These are phyloP conservation scores for Lepidium aucheri DNA, from an alignment of 345 rosid genomes.

Conservation along the genomic window DNA sequence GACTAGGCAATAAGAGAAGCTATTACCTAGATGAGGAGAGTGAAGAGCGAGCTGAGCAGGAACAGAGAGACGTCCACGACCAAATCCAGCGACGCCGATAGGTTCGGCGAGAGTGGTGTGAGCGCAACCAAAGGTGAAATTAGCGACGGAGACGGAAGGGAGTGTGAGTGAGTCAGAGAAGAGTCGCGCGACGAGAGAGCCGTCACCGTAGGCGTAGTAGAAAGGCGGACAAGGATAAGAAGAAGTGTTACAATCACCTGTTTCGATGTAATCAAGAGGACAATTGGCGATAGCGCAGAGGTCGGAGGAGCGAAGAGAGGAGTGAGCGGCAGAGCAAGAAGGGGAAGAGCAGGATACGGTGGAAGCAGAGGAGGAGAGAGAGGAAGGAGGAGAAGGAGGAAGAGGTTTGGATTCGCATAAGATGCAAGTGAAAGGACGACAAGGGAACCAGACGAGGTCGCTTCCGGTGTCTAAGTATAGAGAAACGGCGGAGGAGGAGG, in stretches of 20 bases:
- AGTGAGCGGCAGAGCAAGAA: conserved; percentile 80
- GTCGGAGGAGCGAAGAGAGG: conserved; percentile 57
- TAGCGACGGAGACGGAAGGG: conserved; percentile 35
- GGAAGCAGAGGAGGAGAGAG: conserved; percentile 42
- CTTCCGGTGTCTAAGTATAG: conserved; percentile 95
- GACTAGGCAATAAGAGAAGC: conserved; percentile 78
- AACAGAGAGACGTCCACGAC: conserved; percentile 72
- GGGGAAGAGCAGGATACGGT: conserved; percentile 54
- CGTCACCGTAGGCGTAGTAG: conserved; percentile 94
- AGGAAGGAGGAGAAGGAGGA: conserved; percentile 25
- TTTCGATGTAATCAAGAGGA: conserved; percentile 73
- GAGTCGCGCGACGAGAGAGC: conserved; percentile 67
- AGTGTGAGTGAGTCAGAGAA: conserved; percentile 48
- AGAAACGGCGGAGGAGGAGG: conserved; percentile 47
- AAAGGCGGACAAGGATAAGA: conserved; percentile 68
- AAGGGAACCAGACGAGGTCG: conserved; percentile 97
- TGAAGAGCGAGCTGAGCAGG: conserved; percentile 65
- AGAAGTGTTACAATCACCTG: conserved; percentile 43
- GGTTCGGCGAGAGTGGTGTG: conserved; percentile 83
- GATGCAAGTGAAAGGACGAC: conserved; percentile 79
- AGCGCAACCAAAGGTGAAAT: conserved; percentile 90
- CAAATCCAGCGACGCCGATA: conserved; percentile 92
- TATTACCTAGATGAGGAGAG: conserved; percentile 65
- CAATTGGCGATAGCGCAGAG: conserved; percentile 79
- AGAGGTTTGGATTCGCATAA: conserved; percentile 65